A percentile compares a stretch with the other conserved stretches of the same genome.
phyloP scores from a whole-genome alignment of 208 protist species.

The Trypanosoma conorhini region DNA sequence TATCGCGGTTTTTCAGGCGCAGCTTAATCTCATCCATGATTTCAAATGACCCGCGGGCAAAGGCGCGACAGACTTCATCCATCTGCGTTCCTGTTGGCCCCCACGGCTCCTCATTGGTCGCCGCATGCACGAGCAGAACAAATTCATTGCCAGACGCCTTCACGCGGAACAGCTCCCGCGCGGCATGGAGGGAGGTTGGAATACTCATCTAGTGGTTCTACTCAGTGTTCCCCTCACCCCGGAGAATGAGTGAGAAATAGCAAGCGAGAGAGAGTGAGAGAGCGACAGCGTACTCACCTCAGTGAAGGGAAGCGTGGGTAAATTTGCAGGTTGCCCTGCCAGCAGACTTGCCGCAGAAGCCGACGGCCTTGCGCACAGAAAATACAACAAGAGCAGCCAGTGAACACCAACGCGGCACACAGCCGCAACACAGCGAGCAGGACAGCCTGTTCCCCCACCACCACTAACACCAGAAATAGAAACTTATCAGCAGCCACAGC shows the following conservation, averaged over 20 bases:
- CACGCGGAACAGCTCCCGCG: constrained; percentile 83
- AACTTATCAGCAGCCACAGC: too few relatives aligned
- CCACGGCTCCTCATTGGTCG: constrained; percentile 91
- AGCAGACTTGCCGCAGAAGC: too few relatives aligned
- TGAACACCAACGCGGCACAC: too few relatives aligned
- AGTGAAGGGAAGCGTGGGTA: neutral
- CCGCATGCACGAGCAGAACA: constrained; percentile 69
- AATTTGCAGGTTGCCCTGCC: too few relatives aligned
- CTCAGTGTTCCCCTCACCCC: neutral
- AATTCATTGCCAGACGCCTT: constrained; percentile 72
- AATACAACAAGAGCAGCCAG: too few relatives aligned
- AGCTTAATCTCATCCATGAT: constrained; percentile 85
- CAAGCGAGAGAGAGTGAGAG: too few relatives aligned
- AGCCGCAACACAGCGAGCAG: too few relatives aligned
- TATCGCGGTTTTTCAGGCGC: constrained; percentile 82
- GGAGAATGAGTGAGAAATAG: neutral
- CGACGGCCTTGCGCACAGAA: too few relatives aligned
- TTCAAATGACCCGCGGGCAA: constrained; percentile 50
- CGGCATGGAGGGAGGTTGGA: constrained; percentile 32
- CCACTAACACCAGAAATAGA: too few relatives aligned
- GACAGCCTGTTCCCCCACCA: too few relatives aligned
- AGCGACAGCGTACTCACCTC: neutral
- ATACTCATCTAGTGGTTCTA: constrained; percentile 18
- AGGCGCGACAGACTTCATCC: constrained; percentile 78
- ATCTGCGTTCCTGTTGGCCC: constrained; percentile 88